Base-by-base conservation (phyloP, 2,329 filamentous ascomycete genomes). In the Cercospora nicotianae region DNA sequence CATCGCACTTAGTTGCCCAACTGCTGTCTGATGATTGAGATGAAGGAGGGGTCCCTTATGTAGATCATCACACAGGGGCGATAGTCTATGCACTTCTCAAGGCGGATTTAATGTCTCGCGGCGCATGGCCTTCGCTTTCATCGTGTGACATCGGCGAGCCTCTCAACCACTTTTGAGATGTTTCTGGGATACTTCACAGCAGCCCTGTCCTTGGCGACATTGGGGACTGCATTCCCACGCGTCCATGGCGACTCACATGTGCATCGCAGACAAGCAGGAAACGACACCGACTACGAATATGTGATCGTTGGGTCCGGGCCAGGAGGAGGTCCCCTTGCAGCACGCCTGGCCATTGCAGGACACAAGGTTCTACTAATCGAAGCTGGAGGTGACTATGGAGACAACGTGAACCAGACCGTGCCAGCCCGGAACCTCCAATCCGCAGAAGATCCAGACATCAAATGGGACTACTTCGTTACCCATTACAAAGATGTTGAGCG, bases 381-480 rank as follows among this genome's bases (percentile, higher is more conserved):
- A 72, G 86, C 86, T 28, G 86, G 86, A 10, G 85, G 86, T 67
- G 87, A 89, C 72, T 83, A 23, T 87, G 69, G 78, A 81, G 66
- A 79, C 80, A 45, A 75, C 80, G 45, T 51, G 68, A 83, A 86
- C 73, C 84, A 86, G 70, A 82, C 84, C 10, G 82, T 88, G 4
- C 87, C 87, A 7, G 83, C 85, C 1, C 83, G 86, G 73, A 83
- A 84, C 23, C 82, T 83, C 55, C 80, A 83, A 23, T 82, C 85
- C 1, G 87, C 85, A 7, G 86, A 89, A 72, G 85, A 88, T 68
- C 80, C 81, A 31, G 80, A 82, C 18, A 81, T 88, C 71, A 79
- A 82, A 60, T 90, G 87, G 87, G 85, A 88, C 76, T 90, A 86
- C 78, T 90, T 85, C 69, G 86, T 89, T n/a, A 83, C 83, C 51